phyloP scores from a whole-genome alignment of 108 stramenopile genomes.

The Mediolabrus comicus region DNA sequence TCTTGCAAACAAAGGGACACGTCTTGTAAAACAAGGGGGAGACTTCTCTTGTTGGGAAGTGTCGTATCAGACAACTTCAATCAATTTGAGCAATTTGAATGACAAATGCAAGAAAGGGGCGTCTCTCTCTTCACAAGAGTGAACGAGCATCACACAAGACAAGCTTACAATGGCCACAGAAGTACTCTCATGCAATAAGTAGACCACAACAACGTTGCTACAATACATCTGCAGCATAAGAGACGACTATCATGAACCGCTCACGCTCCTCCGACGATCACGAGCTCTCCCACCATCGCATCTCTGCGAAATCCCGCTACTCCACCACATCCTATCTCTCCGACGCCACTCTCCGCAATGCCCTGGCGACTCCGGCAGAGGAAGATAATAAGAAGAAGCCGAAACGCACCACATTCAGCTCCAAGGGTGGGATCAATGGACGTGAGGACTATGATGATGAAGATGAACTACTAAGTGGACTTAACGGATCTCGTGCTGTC shows the following conservation, averaged over 20 bases:
- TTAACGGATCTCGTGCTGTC: neutral
- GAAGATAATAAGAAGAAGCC: neutral
- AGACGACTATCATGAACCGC: neutral
- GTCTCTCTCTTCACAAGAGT: too few relatives aligned
- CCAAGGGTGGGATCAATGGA: conserved; percentile 43
- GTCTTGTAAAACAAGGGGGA: too few relatives aligned
- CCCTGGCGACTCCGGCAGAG: neutral
- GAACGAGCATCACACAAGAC: too few relatives aligned
- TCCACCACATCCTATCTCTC: neutral
- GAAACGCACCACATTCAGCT: neutral
- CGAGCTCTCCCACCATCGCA: neutral
- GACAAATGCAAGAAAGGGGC: too few relatives aligned
- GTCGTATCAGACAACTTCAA: too few relatives aligned
- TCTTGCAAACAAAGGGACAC: too few relatives aligned
- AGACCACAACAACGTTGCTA: too few relatives aligned
- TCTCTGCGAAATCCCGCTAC: neutral
- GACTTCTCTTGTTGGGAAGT: too few relatives aligned
- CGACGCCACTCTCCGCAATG: neutral
- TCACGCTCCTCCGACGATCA: conserved; percentile 2
- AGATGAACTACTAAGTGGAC: neutral
- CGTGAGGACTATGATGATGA: conserved; percentile 5
- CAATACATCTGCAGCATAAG: neutral
- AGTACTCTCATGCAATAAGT: too few relatives aligned
- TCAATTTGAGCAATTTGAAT: too few relatives aligned
- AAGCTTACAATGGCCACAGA: too few relatives aligned